Percentiles rank a stretch among this genome's conserved stretches.
Evolutionary conservation across 805 yeast species (phyloP).

Genomic region (Nakazawaea laoshanensis): DNA sequence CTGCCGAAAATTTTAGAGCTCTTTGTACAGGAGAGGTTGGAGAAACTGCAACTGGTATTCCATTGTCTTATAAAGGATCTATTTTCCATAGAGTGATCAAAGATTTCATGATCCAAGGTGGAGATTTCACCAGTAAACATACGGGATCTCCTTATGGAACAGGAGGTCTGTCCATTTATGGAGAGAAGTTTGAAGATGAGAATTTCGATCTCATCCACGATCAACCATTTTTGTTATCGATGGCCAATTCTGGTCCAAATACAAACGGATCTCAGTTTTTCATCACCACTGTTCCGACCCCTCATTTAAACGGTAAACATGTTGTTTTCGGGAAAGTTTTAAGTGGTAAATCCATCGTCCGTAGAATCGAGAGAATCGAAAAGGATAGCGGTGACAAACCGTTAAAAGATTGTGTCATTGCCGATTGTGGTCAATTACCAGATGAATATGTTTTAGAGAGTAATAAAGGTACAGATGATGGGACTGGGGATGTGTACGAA

Average conservation of each 20-base stretch:
- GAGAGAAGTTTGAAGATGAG: constrained; percentile 87
- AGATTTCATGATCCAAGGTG: constrained; percentile 90
- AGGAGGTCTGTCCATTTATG: constrained; percentile 79
- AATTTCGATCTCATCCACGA: constrained; percentile 71
- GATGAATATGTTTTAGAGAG: constrained; percentile 43
- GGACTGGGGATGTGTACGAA: constrained; percentile 79
- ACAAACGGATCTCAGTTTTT: constrained; percentile 97
- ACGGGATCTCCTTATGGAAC: constrained; percentile 45
- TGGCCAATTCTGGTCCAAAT: constrained; percentile 96
- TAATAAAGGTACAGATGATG: constrained; percentile 49
- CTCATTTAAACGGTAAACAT: constrained; percentile 92
- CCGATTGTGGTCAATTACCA: constrained; percentile 72
- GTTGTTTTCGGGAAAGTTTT: constrained; percentile 92
- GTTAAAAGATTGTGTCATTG: constrained; percentile 54
- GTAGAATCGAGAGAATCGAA: constrained; percentile 64
- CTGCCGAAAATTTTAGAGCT: constrained; percentile 85
- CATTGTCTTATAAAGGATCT: constrained; percentile 73
- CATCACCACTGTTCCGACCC: constrained; percentile 86
- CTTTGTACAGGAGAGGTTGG: constrained; percentile 88
- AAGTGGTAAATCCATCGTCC: constrained; percentile 71
- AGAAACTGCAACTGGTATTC: constrained; percentile 47
- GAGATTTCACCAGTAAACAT: constrained; percentile 60
- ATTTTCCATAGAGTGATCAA: constrained; percentile 88
- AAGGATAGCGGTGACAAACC: constrained; percentile 72
- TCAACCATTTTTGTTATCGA: constrained; percentile 79